A percentile compares a stretch with the other conserved stretches of the same genome.
Conservation (phyloP, 1,284 basidiomycete species). For the Lentinula novae-zelandiae region DNA sequence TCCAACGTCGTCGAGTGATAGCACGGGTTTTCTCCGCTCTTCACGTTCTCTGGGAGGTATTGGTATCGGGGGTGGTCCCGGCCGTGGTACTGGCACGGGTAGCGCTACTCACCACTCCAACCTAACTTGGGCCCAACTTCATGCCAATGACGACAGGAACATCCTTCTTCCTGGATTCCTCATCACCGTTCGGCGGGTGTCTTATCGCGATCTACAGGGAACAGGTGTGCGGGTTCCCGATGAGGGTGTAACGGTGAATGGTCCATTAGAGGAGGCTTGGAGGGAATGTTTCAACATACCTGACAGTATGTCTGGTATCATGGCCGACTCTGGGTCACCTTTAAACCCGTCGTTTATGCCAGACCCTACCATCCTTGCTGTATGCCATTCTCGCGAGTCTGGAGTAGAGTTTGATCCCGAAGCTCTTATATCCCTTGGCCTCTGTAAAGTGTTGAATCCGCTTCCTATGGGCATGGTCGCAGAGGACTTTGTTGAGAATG, state of each 20-base stretch:
- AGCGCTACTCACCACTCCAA: not conserved
- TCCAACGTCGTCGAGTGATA: constrained; percentile 9
- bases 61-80: not conserved
- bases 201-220: constrained; percentile 62
- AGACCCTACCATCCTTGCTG: constrained; percentile 49
- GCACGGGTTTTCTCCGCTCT: constrained; percentile 2
- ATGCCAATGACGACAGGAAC: constrained; percentile 30
- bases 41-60: not conserved
- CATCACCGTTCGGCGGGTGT: constrained; percentile 63
- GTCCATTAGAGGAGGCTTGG: constrained; percentile 56
- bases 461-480: constrained; percentile 15
- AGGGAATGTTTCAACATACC: constrained; percentile 16
- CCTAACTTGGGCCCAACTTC: not conserved
- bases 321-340: not conserved
- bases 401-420: constrained; percentile 71
- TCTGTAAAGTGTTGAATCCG: constrained; percentile 34
- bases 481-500: constrained; percentile 8
- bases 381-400: constrained; percentile 55
- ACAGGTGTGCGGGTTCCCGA: constrained; percentile 71
- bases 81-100: not conserved
- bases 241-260: constrained; percentile 62
- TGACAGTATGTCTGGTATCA: not conserved
- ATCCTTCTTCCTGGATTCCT: constrained; percentile 60
- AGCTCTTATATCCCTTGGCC: constrained; percentile 62
- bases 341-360: constrained; percentile 18